These are phyloP conservation scores for sweet orange (Citrus sinensis) DNA, from an alignment of 345 rosid genomes.

Conservation along the genomic window DNA sequence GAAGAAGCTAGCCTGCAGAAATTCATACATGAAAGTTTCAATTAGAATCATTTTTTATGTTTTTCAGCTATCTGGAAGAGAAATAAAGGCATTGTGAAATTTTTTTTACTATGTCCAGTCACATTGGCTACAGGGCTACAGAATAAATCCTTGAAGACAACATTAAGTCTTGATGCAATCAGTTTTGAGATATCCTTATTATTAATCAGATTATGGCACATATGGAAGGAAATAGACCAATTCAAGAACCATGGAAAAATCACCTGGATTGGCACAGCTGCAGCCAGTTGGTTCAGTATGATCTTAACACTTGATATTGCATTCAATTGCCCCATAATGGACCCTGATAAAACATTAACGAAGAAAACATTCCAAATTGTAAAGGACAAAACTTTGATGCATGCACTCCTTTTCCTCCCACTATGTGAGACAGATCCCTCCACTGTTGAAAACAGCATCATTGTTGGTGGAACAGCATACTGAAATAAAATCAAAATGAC, in stretches of 20 bases:
- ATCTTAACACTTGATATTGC: slow-evolving; percentile 56
- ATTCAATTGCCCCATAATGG: slow-evolving; percentile 51
- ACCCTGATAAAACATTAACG: slow-evolving; percentile 75
- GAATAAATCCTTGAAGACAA: background rate
- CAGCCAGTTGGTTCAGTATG: slow-evolving; percentile 66
- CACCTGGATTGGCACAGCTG: slow-evolving; percentile 80
- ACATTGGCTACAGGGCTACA: background rate
- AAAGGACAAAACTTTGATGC: slow-evolving; percentile 74
- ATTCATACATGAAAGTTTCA: slow-evolving; percentile 9
- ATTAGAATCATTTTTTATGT: slow-evolving; percentile 10
- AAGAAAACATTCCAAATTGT: slow-evolving; percentile 96
- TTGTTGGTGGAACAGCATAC: slow-evolving; percentile 79
- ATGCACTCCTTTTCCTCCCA: slow-evolving; percentile 78
- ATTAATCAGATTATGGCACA: background rate
- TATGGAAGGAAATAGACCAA: background rate
- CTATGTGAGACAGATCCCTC: slow-evolving; percentile 81
- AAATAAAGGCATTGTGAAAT: background rate
- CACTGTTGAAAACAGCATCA: slow-evolving; percentile 77
- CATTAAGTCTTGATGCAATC: background rate
- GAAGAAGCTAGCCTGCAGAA: slow-evolving; percentile 86
- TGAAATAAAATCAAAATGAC: slow-evolving; percentile 67
- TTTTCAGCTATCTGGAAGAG: background rate
- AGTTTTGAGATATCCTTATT: background rate
- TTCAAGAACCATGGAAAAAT: slow-evolving; percentile 10
- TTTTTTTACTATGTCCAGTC: background rate